Conservation (phyloP, 495 filamentous ascomycete genomes). For the Choiromyces venosus region DNA sequence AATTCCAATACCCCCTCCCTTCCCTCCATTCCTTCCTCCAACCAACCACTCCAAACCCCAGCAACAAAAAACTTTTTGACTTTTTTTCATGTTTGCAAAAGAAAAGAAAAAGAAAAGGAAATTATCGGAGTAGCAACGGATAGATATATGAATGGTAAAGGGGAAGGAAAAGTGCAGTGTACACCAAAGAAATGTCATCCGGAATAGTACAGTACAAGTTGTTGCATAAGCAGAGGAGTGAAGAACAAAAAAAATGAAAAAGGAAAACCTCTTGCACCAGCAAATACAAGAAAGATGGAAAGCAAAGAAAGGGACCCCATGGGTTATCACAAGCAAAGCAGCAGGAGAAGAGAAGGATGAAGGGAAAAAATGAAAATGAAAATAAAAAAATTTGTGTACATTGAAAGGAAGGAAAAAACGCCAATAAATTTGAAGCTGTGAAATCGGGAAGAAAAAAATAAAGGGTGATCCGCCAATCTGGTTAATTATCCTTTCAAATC, state of each 20-base stretch:
- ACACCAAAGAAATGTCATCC: neutral
- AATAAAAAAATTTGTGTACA: neutral
- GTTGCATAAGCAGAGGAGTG: neutral
- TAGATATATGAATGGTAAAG: no score
- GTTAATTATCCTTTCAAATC: neutral
- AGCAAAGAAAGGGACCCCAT: neutral
- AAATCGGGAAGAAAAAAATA: neutral
- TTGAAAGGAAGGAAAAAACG: neutral
- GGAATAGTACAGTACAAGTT: neutral
- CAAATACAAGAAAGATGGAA: neutral
- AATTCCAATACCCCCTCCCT: neutral
- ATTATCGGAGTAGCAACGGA: neutral
- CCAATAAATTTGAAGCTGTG: neutral
- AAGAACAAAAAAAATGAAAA: neutral
- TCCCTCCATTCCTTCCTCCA: no score
- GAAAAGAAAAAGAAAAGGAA: neutral
- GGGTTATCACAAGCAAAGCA: neutral
- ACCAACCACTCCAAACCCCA: no score
- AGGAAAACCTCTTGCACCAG: neutral
- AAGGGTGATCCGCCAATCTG: neutral
- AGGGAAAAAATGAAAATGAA: neutral
- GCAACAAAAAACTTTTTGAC: neutral
- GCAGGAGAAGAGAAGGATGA: neutral
- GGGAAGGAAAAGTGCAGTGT: neutral
- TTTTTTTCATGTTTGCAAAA: neutral